Evolutionary conservation across 2,329 filamentous ascomycete species (phyloP).

Genomic region (Aplosporella prunicola): DNA sequence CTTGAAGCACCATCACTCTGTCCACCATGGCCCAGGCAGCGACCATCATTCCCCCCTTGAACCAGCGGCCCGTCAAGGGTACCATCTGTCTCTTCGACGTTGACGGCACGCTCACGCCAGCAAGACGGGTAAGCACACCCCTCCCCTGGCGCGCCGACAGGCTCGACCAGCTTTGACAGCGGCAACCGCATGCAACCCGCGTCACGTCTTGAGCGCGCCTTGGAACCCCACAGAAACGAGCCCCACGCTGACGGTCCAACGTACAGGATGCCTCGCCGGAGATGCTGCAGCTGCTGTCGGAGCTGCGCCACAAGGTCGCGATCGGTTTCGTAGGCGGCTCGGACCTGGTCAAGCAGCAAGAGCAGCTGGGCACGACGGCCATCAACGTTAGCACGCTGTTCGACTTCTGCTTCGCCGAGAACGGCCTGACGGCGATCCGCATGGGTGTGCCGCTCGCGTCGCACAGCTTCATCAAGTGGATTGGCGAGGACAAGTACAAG

Average conservation of each 20-base stretch:
- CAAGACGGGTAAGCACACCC: constrained; percentile 56
- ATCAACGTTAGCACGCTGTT: constrained; percentile 74
- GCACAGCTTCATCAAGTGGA: constrained; percentile 82
- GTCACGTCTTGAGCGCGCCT: too few relatives aligned
- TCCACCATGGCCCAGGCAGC: constrained; percentile 31
- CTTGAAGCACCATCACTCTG: background rate
- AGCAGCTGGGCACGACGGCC: constrained; percentile 69
- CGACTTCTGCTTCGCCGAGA: constrained; percentile 97
- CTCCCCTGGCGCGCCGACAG: background rate
- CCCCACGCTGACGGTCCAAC: too few relatives aligned
- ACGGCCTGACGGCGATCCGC: constrained; percentile 86
- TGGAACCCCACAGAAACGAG: too few relatives aligned
- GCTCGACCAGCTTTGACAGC: background rate
- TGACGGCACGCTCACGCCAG: constrained; percentile 79
- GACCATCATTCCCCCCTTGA: constrained; percentile 59
- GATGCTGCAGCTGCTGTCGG: constrained; percentile 71
- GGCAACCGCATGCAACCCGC: too few relatives aligned
- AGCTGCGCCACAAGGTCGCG: constrained; percentile 75
- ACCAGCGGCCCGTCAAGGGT: constrained; percentile 78
- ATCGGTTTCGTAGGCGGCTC: constrained; percentile 91
- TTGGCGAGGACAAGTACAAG: constrained; percentile 82
- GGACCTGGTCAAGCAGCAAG: constrained; percentile 88
- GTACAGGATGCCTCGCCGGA: constrained; percentile 63
- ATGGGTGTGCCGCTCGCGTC: constrained; percentile 65
- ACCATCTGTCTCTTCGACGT: constrained; percentile 96